Base-by-base conservation (phyloP, 1,139 yeast genomes). In the Sugiyamaella japonica region DNA sequence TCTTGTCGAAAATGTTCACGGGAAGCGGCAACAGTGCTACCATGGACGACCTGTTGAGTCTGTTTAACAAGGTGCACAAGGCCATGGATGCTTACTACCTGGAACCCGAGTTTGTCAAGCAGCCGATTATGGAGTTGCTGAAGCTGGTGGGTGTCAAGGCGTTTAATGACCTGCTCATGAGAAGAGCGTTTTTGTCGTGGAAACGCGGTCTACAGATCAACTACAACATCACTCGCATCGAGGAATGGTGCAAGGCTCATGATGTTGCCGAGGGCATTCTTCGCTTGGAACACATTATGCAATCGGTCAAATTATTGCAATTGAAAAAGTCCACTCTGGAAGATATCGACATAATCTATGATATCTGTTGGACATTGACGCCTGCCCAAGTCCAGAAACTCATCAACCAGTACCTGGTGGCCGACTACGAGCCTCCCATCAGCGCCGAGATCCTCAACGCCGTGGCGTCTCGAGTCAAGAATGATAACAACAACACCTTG, bases 171-270 rank as follows among this genome's bases (percentile, higher is more conserved):
- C 78, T 95, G 73, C 84, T 95, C 55, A 88, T 93, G 96, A 85
- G 97, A 76, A 83, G 97, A 71, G 87, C 86, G 73, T 95, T 91
- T 73, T 77, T 93, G 68, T 86, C 97, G 12, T 95, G 99, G 99
- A 93, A 93, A 77, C 85, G 99, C 69, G 99, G 99, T 53, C 79
- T 95, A 63, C 99, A 95, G 74, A 83, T 95, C 73, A 93, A 91
- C 70, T 95, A 95, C 75, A 95, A 95, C 71, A 95, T 91, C 54
- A 93, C 99, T 6, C 82, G 99, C 67, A 80, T 95, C 65, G 98
- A 91, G 72, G 99, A 95, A 75, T 95, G 99, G 99, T 93, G 99
- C 73, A 93, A 90, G 74, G 84, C 93, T 4, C 97, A 93, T 71
- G 95, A 88, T 57, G 83, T 95, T 63, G 86, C 89, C 53, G 97